Evolutionary conservation across 2,329 filamentous ascomycete species (phyloP).

Genomic region (Eutypa lata): DNA sequence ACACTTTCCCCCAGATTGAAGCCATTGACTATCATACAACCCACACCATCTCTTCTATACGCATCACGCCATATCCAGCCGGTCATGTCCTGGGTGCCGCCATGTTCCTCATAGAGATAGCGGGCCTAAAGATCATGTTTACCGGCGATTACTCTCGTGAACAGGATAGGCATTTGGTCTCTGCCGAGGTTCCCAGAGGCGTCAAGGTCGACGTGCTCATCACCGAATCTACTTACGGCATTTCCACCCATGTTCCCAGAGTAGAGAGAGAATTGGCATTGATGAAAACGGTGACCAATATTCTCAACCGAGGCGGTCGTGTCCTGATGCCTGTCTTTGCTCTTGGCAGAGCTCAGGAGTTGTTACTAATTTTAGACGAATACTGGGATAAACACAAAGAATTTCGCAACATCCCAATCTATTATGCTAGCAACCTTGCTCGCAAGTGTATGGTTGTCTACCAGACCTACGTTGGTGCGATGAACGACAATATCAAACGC

Average conservation of each 20-base stretch:
- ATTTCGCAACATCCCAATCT: slow-evolving; percentile 88
- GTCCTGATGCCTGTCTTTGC: slow-evolving; percentile 96
- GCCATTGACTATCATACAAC: slow-evolving; percentile 98
- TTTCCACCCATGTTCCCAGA: slow-evolving; percentile 87
- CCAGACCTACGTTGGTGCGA: slow-evolving; percentile 94
- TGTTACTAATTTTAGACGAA: slow-evolving; percentile 91
- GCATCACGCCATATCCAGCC: slow-evolving; percentile 94
- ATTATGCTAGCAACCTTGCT: slow-evolving; percentile 94
- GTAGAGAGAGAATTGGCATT: slow-evolving; percentile 87
- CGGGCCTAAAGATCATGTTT: slow-evolving; percentile 93
- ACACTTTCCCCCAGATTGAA: slow-evolving; percentile 90
- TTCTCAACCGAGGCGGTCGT: slow-evolving; percentile 86
- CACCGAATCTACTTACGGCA: slow-evolving; percentile 95
- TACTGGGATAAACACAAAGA: slow-evolving; percentile 92
- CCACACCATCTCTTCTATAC: slow-evolving; percentile 92
- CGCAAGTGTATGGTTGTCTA: slow-evolving; percentile 98
- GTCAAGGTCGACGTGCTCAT: slow-evolving; percentile 95
- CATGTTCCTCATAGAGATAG: slow-evolving; percentile 98
- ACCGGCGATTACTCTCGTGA: slow-evolving; percentile 97
- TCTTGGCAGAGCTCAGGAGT: slow-evolving; percentile 86
- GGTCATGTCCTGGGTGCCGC: slow-evolving; percentile 97
- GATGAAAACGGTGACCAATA: slow-evolving; percentile 91
- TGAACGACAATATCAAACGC: slow-evolving; percentile 99
- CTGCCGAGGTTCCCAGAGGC: slow-evolving; percentile 82
- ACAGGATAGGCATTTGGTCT: slow-evolving; percentile 91